Base-by-base conservation (phyloP, 345 rosid species). In the Salix brachista region DNA sequence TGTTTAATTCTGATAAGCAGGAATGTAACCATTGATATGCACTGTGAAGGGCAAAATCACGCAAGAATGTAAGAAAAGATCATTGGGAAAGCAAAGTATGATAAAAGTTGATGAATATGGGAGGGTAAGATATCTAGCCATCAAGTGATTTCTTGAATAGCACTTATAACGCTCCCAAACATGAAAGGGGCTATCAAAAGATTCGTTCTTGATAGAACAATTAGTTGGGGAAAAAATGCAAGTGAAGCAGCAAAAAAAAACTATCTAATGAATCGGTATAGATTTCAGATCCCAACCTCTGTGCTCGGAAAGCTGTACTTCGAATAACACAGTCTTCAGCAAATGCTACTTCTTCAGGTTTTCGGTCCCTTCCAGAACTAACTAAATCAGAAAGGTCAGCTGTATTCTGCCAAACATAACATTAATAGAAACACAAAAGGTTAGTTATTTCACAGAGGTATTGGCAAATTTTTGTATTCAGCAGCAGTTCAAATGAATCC, bases 321-420 rank as follows among this genome's bases (percentile, higher is more conserved):
- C 81, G 87, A 65, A 82, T 86, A 69, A 69, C 83, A 80, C 92
- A 92, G 77, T 91, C 94, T 88, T 96, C 97, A 28, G 89, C 88
- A 79, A 96, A 91, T 77, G 91, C 84, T 70, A 86, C 89, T 83
- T 94, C 99, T 84, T 96, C 99, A n/a, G 90, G 88, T 82, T 87
- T 96, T 80, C 89, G 87, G 79, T 96, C 97, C 87, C 98, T 89
- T 84, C 97, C 97, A 60, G 99, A 96, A 84, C 97, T 94, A 79
- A 96, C 90, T 73, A 96, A 93, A 87, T 96, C 99, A 79, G 96
- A 92, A 73, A 96, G 94, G 88, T 94, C 99, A 80, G 91, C 83
- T n/a, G 90, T 89, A 87, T 94, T 96, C 98, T 96, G 96, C 81
- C 67, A 85, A 58, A 84, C 69, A 64, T 32, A 80, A 42, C 68